Evolutionary conservation across 768 basidiomycete species (phyloP).

Genomic region (Coprinopsis sp.): DNA sequence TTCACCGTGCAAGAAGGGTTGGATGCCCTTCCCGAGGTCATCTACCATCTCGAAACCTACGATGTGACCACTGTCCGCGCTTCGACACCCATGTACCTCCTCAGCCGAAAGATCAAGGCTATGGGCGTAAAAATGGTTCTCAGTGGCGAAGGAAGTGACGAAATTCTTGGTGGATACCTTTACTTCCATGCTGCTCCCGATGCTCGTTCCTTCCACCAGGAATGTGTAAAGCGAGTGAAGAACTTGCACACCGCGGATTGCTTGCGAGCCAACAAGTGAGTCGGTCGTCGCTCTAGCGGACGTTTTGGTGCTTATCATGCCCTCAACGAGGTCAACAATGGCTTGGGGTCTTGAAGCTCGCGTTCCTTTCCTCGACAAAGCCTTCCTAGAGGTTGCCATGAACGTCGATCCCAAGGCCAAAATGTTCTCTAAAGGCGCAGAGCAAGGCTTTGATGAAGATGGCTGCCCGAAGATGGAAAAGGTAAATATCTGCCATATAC

Average conservation of each 20-base stretch:
- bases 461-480: constrained; percentile 95
- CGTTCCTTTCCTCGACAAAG: constrained; percentile 97
- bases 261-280: constrained; percentile 94
- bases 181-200: constrained; percentile 99
- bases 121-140: constrained; percentile 99
- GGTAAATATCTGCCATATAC: constrained; percentile 34
- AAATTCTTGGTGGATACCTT: constrained; percentile 96
- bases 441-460: constrained; percentile 74
- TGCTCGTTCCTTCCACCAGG: constrained; percentile 85
- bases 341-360: constrained; percentile 99
- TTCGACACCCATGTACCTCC: constrained; percentile 97
- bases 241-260: constrained; percentile 98
- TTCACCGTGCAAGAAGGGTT: constrained; percentile 98
- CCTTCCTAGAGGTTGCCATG: constrained; percentile 93
- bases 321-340: constrained; percentile 79
- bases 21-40: constrained; percentile 95
- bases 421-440: constrained; percentile 78
- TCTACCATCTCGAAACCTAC: constrained; percentile 97
- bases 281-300: constrained; percentile 17
- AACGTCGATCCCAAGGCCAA: constrained; percentile 84
- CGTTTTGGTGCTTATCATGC: neutral
- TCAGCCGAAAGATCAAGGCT: constrained; percentile 97
- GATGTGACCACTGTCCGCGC: constrained; percentile 98
- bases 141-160: constrained; percentile 95
- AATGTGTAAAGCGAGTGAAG: constrained; percentile 91